Conservation (phyloP, 352 stramenopile genomes). For the Pythium insidiosum region DNA sequence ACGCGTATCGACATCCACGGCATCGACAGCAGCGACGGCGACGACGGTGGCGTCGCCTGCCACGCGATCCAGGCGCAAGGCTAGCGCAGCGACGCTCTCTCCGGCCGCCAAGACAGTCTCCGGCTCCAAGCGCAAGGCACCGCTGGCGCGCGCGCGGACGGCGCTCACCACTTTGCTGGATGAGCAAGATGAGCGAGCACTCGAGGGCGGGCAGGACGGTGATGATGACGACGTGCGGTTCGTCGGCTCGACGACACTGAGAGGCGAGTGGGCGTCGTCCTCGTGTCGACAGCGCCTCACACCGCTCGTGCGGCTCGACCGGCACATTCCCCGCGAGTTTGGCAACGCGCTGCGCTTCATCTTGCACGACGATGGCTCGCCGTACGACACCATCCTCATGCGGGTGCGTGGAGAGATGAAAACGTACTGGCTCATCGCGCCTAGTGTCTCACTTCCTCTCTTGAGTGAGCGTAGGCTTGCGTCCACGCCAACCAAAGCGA, state of each 20-base stretch:
- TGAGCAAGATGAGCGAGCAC: too few relatives aligned
- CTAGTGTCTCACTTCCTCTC: neutral
- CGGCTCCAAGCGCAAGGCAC: conserved; percentile 16
- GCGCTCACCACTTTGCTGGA: neutral
- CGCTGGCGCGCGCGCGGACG: neutral
- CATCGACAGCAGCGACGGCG: neutral
- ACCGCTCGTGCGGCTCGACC: too few relatives aligned
- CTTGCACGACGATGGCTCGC: conserved; percentile 18
- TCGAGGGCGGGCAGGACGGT: too few relatives aligned
- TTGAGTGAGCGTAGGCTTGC: conserved; percentile 28
- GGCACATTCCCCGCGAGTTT: conserved; percentile 37
- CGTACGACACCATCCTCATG: conserved; percentile 60
- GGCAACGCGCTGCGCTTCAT: conserved; percentile 29
- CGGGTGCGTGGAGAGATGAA: conserved; percentile 33
- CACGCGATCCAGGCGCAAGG: too few relatives aligned
- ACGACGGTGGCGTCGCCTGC: too few relatives aligned
- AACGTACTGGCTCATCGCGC: neutral
- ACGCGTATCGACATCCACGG: neutral
- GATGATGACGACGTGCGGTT: too few relatives aligned
- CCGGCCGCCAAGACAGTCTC: conserved; percentile 5
- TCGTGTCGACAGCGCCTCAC: too few relatives aligned
- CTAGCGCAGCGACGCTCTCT: neutral
- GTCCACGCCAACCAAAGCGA: conserved; percentile 58
- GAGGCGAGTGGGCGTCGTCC: too few relatives aligned
- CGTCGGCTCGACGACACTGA: too few relatives aligned